Conservation (phyloP, 441 rosid genomes). For the Corymbia calophylla region DNA sequence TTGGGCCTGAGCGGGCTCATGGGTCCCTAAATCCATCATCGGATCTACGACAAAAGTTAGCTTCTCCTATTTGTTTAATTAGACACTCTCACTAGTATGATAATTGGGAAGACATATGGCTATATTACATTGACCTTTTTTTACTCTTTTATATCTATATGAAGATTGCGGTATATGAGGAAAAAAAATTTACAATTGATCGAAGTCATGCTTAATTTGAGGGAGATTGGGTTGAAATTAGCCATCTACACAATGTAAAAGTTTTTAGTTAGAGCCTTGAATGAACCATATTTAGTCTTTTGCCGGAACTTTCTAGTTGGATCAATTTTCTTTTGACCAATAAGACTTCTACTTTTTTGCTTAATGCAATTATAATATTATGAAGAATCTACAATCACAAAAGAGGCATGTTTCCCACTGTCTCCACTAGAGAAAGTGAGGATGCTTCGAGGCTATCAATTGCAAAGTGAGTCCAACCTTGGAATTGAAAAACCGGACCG, state of each 20-base stretch:
- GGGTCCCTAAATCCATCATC: background rate
- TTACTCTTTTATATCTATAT: background rate
- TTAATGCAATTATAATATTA: background rate
- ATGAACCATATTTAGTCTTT: background rate
- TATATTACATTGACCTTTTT: background rate
- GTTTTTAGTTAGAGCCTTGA: background rate
- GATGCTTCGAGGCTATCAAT: background rate
- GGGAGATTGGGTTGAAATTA: background rate
- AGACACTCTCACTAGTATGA: background rate
- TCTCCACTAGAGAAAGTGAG: background rate
- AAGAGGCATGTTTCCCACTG: background rate
- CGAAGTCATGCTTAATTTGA: background rate
- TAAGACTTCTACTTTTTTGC: background rate
- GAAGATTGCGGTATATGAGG: background rate
- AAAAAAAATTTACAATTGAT: background rate
- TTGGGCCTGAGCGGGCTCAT: background rate
- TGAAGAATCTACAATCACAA: background rate
- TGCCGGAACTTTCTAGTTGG: background rate
- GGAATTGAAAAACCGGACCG: background rate
- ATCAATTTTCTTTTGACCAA: background rate
- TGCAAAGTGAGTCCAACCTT: background rate
- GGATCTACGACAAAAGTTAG: background rate
- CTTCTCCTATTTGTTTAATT: background rate
- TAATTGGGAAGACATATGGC: background rate
- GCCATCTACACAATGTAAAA: background rate